These are phyloP conservation scores for Erysimum cheiranthoides DNA, from an alignment of 345 rosid species.

Conservation along the genomic window DNA sequence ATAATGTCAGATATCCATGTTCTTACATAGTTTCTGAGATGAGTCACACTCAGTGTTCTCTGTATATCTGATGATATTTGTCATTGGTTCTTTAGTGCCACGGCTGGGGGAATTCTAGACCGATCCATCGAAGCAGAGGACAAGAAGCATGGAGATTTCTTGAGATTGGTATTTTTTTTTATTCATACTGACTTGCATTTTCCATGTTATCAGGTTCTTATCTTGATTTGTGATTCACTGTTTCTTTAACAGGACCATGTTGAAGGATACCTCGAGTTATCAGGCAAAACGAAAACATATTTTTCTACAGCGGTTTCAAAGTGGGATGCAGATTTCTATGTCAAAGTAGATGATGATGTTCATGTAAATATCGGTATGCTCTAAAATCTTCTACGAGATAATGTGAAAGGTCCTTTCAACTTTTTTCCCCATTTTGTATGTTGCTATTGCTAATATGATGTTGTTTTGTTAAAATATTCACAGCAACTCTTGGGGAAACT, in stretches of 20 bases:
- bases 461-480: constrained; percentile 4
- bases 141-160: constrained; percentile 83
- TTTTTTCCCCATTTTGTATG: neutral
- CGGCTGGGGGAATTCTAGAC: constrained; percentile 89
- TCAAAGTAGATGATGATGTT: constrained; percentile 81
- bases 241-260: constrained; percentile 58
- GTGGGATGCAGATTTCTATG: constrained; percentile 81
- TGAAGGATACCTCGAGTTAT: constrained; percentile 61
- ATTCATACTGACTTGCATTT: neutral
- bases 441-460: neutral
- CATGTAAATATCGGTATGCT: constrained; percentile 73
- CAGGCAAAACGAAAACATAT: constrained; percentile 61
- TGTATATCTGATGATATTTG: constrained; percentile 12
- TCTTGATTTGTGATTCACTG: neutral
- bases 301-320: constrained; percentile 57
- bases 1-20: neutral
- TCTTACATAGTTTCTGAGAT: constrained; percentile 14
- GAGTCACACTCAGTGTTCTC: neutral
- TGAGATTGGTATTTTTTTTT: constrained; percentile 72
- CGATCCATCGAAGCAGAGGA: constrained; percentile 92
- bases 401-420: neutral
- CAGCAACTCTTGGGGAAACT: constrained; percentile 56
- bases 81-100: constrained; percentile 59
- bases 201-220: constrained; percentile 6
- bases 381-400: neutral